A percentile compares a stretch with the other conserved stretches of the same genome.
These are phyloP conservation scores for Gossypium herbaceum DNA, from an alignment of 345 rosid genomes.

Conservation along the genomic window DNA sequence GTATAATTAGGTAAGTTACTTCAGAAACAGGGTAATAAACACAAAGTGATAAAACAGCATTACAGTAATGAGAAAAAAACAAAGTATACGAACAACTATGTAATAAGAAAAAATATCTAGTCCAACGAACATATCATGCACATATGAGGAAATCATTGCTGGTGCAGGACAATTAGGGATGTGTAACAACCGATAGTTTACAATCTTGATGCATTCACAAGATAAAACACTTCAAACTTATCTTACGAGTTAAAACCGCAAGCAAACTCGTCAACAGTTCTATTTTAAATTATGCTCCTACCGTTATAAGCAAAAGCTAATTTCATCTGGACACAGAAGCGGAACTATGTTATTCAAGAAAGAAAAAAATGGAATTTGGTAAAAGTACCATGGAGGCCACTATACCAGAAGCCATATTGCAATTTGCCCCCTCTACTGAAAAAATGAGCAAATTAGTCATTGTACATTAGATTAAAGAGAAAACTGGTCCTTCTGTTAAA, in stretches of 20 bases:
- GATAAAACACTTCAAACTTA: conserved; percentile 3
- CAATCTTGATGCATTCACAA: neutral
- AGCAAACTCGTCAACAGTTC: neutral
- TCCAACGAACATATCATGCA: neutral
- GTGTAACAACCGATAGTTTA: neutral
- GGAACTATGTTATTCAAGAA: conserved; percentile 1
- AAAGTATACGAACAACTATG: neutral
- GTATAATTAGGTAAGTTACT: conserved; percentile 9
- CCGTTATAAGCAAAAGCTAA: neutral
- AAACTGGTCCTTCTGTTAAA: too few species aligned
- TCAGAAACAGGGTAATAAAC: conserved; percentile 9
- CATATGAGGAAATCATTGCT: neutral
- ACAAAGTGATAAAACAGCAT: neutral
- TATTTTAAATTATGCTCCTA: neutral
- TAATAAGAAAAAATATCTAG: neutral
- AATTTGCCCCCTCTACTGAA: too few species aligned
- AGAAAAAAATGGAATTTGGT: too few species aligned
- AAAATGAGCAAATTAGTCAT: too few species aligned
- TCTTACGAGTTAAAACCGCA: neutral
- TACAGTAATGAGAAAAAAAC: conserved; percentile 11
- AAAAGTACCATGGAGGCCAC: too few species aligned
- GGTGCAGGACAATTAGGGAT: neutral
- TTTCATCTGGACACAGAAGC: neutral
- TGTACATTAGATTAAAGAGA: too few species aligned
- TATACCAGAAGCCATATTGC: too few species aligned